Base-by-base conservation (phyloP, 2,329 filamentous ascomycete genomes). In the Penicillium psychrosexuale region DNA sequence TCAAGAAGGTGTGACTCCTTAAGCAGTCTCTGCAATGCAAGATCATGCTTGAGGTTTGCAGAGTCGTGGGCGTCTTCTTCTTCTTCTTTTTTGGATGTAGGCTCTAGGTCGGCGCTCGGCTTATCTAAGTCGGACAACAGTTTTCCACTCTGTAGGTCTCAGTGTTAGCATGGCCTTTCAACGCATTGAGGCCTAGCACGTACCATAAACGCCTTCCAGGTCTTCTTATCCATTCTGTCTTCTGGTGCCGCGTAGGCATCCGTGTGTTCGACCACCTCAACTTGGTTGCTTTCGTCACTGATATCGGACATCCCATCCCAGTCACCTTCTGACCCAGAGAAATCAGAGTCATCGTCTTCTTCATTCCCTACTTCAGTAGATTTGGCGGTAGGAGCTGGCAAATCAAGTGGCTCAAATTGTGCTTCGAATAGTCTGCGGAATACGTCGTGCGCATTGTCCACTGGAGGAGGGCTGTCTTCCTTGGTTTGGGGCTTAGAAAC, bases 1-100 rank as follows among this genome's bases (percentile, higher is more conserved):
- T 85, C 82, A 54, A 97, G 85, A 57, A 97, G 86, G 74, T 96
- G 91, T 0, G 92, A 97, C 79, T 99, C 94, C 63, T 87, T 83
- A 55, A 99, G 84, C 38, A 99, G 85, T 44, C 91, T 87, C 72
- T 97, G 93, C 13, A 99, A 85, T 37, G 90, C 92, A 51, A 96
- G 85, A 72, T 97, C 94, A 72, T 97, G 92, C 71, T 92, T 91
- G 17, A 97, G 81, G 58, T 96, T 88, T 11, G 77, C 72, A 24
- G 78, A 72, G 69, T 88, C 85, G 17, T 80, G 80, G 48, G 82
- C 81, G 67, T 87, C 83, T 67, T 88, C 75, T 56, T 80, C 74
- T 30, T 78, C 70, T 60, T 70, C 74, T 17, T 68, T 61, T 34
- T 70, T 66, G 24, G 57, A 51, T 49, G 69, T 24, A 62, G 48